Evolutionary conservation across 1,284 basidiomycete genomes (phyloP).

Genomic region (Malassezia brasiliensis): DNA sequence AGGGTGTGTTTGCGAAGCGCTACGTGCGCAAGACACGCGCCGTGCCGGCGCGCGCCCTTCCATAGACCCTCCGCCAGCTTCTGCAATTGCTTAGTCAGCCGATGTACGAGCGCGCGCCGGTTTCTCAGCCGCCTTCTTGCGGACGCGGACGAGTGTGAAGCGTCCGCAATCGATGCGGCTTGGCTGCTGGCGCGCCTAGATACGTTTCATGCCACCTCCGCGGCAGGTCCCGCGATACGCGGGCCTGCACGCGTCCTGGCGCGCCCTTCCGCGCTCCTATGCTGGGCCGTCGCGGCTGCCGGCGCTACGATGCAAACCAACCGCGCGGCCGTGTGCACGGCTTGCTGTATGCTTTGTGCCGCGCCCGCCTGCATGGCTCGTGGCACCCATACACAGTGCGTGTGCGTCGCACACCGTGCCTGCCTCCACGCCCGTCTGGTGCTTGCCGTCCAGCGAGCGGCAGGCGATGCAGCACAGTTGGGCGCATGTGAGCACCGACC

Average conservation of each 20-base stretch:
- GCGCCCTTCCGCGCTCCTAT: neutral
- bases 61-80: neutral
- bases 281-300: neutral
- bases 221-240: neutral
- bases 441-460: neutral
- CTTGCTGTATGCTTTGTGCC: neutral
- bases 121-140: conserved; percentile 5
- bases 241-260: neutral
- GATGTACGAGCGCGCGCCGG: neutral
- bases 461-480: neutral
- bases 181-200: neutral
- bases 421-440: neutral
- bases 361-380: neutral
- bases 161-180: neutral
- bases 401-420: neutral
- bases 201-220: neutral
- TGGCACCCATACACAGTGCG: neutral
- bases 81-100: neutral
- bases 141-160: neutral
- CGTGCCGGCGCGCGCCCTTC: neutral
- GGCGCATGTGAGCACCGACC: neutral
- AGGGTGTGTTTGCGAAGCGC: conserved; percentile 40
- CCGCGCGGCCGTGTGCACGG: neutral
- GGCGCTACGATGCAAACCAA: neutral
- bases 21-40: conserved; percentile 1